These are phyloP conservation scores for Guyanaporus albipodus DNA, from an alignment of 768 basidiomycete species.

Conservation along the genomic window DNA sequence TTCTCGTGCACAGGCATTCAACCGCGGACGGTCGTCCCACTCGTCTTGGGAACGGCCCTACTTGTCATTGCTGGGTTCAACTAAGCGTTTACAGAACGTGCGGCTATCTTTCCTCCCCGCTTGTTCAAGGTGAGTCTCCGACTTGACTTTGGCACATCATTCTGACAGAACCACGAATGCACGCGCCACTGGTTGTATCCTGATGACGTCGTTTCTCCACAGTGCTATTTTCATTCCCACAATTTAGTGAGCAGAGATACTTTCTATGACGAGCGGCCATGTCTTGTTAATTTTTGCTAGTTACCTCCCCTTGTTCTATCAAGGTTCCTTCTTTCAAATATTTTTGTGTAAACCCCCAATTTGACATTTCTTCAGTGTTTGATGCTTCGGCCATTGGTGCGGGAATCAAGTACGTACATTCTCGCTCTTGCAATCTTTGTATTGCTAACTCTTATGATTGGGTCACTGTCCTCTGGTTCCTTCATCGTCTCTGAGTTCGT, in stretches of 20 bases:
- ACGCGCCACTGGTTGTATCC: slow-evolving; percentile 61
- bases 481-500: slow-evolving; percentile 58
- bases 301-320: slow-evolving; percentile 76
- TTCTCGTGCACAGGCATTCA: slow-evolving; percentile 43
- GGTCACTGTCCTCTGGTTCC: slow-evolving; percentile 57
- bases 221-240: slow-evolving; percentile 56
- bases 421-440: neutral
- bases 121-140: slow-evolving; percentile 54
- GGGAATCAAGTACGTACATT: slow-evolving; percentile 62
- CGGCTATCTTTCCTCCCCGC: slow-evolving; percentile 70
- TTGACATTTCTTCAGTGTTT: slow-evolving; percentile 36
- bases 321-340: slow-evolving; percentile 28
- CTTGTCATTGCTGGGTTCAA: slow-evolving; percentile 51
- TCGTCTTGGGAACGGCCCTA: slow-evolving; percentile 51
- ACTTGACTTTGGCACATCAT: neutral
- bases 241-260: slow-evolving; percentile 18
- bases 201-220: slow-evolving; percentile 58
- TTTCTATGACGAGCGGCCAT: too few relatives aligned
- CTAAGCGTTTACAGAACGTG: slow-evolving; percentile 56
- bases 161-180: slow-evolving; percentile 38
- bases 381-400: slow-evolving; percentile 69
- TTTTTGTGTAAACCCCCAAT: neutral
- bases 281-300: slow-evolving; percentile 6
- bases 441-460: slow-evolving; percentile 23
- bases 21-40: slow-evolving; percentile 51